phyloP scores from a whole-genome alignment of 2,329 filamentous ascomycete genomes.

The Seiridium unicorne region DNA sequence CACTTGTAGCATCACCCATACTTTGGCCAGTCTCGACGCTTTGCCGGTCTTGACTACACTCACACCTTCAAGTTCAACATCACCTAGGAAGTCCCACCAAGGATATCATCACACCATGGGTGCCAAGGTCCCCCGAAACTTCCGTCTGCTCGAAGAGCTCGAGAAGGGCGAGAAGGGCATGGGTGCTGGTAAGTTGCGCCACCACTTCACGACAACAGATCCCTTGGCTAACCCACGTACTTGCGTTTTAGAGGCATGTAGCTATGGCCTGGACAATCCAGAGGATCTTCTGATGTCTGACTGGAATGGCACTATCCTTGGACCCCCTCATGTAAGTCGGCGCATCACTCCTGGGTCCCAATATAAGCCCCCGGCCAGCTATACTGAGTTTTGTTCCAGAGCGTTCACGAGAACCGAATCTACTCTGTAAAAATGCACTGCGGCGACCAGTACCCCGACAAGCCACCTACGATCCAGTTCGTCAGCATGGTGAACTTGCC shows the following conservation, averaged over 20 bases:
- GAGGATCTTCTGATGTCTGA: constrained; percentile 97
- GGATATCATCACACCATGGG: constrained; percentile 15
- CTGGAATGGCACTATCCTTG: constrained; percentile 98
- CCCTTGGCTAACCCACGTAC: not conserved
- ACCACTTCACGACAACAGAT: not conserved
- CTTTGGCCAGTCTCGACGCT: no score
- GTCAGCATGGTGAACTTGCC: constrained; percentile 95
- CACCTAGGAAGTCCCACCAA: not conserved
- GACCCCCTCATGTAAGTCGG: constrained; percentile 82
- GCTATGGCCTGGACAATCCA: constrained; percentile 89
- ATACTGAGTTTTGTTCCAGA: constrained; percentile 46
- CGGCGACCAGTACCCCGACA: constrained; percentile 83
- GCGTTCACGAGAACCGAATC: constrained; percentile 97
- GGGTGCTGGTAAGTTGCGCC: constrained; percentile 69
- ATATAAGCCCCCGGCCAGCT: not conserved
- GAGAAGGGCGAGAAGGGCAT: constrained; percentile 99
- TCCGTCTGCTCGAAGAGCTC: constrained; percentile 92
- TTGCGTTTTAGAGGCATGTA: constrained; percentile 76
- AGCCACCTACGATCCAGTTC: constrained; percentile 87
- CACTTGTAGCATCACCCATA: no score
- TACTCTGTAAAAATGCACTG: constrained; percentile 98
- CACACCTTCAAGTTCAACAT: not conserved
- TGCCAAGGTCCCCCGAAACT: constrained; percentile 89
- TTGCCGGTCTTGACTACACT: not conserved
- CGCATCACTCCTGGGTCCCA: not conserved